Base-by-base conservation (phyloP, 352 stramenopile species). In the Saprolegnia parasitica region DNA sequence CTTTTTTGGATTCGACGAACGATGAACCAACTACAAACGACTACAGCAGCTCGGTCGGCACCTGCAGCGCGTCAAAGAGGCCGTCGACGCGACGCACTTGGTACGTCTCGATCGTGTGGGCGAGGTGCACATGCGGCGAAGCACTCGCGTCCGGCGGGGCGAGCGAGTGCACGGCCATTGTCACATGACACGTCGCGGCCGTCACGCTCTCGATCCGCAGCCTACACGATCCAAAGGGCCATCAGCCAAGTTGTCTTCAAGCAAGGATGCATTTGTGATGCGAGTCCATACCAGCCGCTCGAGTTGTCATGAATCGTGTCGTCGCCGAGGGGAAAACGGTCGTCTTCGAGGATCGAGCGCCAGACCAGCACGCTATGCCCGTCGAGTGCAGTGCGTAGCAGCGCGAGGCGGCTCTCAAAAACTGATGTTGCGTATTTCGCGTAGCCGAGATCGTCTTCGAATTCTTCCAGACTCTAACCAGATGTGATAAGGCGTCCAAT, bases 261-360 rank as follows among this genome's bases (percentile, higher is more conserved):
- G n/a, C n/a, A n/a, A n/a, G n/a, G n/a, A n/a, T n/a, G n/a, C n/a
- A n/a, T 39, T 39, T 58, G 52, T 8, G 8, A 8, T 16, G 8
- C 8, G 23, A 58, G 8, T 16, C 8, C 39, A 16, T 16, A 58
- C 52, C 52, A 58, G 23, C 52, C 52, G 32, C 52, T 58, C 13
- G 52, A 58, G 52, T 58, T 58, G 52, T 58, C 52, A 39, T 16
- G 52, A 39, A 58, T 39, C 8, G 8, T 15, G 23, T 29, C 32
- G 32, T 8, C 32, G 52, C 23, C 23, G 32, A 39, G 16, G 8
- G 52, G 52, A 16, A 16, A 16, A 16, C 8, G 8, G 32, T 58
- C 52, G 32, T 58, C 52, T 58, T 58, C 52, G 52, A 58, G 52
- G 23, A 58, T 16, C 8, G 52, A 58, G 15, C 52, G 52, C 52